phyloP scores from a whole-genome alignment of 192 early-diverging fungal genomes.

The Diversispora epigaea region DNA sequence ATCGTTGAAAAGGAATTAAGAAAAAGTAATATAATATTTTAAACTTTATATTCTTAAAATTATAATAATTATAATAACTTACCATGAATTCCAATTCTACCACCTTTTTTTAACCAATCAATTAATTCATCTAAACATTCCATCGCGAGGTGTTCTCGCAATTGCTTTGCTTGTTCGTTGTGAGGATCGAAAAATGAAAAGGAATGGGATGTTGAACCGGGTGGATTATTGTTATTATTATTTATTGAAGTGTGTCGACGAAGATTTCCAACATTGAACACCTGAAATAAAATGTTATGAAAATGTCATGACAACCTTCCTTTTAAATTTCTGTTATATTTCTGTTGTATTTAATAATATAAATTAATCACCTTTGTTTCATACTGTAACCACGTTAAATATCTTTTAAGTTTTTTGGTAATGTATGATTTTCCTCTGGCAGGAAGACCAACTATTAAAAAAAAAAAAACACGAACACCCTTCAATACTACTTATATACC shows the following conservation, averaged over 20 bases:
- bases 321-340: too few relatives aligned
- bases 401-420: slow-evolving; percentile 92
- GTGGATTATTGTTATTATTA: slow-evolving; percentile 43
- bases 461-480: slow-evolving; percentile 14
- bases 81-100: slow-evolving; percentile 83
- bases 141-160: slow-evolving; percentile 86
- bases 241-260: slow-evolving; percentile 64
- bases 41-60: not conserved
- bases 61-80: not conserved
- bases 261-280: slow-evolving; percentile 96
- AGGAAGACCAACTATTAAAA: slow-evolving; percentile 75
- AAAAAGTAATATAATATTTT: not conserved
- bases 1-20: slow-evolving; percentile 14
- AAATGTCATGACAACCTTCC: too few relatives aligned
- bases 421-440: slow-evolving; percentile 95
- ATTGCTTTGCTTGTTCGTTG: slow-evolving; percentile 70
- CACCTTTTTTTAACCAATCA: slow-evolving; percentile 82
- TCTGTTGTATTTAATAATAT: too few relatives aligned
- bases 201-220: slow-evolving; percentile 57
- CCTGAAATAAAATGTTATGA: slow-evolving; percentile 34
- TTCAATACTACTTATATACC: not conserved
- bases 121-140: slow-evolving; percentile 91
- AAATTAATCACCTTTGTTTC: slow-evolving; percentile 62
- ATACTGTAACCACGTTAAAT: slow-evolving; percentile 79
- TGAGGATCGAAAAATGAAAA: slow-evolving; percentile 92